These are phyloP conservation scores for Alternaria solani DNA, from an alignment of 2,329 filamentous ascomycete genomes.

Conservation along the genomic window DNA sequence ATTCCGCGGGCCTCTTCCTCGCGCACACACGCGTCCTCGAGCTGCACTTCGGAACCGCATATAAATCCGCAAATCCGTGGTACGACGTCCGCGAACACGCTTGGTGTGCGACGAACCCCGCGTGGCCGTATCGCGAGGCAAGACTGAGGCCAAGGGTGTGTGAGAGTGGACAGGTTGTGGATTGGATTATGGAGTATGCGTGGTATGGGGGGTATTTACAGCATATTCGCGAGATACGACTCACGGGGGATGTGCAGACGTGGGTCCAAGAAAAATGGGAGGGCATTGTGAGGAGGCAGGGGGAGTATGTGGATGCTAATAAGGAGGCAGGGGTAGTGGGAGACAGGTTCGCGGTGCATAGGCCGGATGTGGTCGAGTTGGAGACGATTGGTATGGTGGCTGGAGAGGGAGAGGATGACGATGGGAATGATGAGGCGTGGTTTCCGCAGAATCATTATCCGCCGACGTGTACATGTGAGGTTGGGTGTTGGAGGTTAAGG, in stretches of 20 bases:
- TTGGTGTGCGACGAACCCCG: not conserved
- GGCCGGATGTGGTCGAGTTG: constrained; percentile 1
- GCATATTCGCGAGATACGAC: not conserved
- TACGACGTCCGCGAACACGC: not conserved
- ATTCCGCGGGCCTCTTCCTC: constrained; percentile 12
- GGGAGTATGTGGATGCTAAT: not conserved
- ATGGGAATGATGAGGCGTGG: not conserved
- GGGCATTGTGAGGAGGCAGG: constrained; percentile 7
- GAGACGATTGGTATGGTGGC: not conserved
- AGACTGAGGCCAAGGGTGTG: not conserved
- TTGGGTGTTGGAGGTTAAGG: not conserved
- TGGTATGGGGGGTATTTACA: not conserved
- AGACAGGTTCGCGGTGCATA: not conserved
- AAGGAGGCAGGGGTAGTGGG: no score
- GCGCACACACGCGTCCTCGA: constrained; percentile 12
- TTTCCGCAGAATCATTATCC: not conserved
- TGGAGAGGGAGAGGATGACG: not conserved
- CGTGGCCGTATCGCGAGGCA: not conserved
- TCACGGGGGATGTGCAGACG: constrained; percentile 21
- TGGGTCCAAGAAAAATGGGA: constrained; percentile 32
- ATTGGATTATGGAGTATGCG: not conserved
- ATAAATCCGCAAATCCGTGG: constrained; percentile 16
- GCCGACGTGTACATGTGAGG: not conserved
- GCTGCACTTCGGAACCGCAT: constrained; percentile 11
- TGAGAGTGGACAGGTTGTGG: not conserved